Evolutionary conservation across 83 land plant species (phyloP).

Genomic region (Picea mariana): DNA sequence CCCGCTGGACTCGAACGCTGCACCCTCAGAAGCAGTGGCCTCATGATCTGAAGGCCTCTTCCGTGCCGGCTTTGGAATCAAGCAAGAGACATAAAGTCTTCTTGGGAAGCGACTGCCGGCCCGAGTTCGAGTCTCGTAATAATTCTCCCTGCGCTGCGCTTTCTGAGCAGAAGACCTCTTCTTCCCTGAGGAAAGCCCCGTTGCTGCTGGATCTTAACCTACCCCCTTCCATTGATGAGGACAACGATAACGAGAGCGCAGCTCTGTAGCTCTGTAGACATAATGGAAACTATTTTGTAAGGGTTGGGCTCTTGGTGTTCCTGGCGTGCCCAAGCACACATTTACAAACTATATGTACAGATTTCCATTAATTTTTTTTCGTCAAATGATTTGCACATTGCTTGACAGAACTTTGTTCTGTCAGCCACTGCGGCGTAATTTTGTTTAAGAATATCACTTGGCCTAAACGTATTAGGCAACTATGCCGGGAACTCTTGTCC

Average conservation of each 20-base stretch:
- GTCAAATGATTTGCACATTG: too few species aligned
- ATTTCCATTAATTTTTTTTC: too few species aligned
- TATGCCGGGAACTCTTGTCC: too few species aligned
- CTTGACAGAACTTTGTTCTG: too few species aligned
- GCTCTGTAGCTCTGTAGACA: background rate
- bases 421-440: too few species aligned
- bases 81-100: too few species aligned
- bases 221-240: background rate
- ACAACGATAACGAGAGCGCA: background rate
- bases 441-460: too few species aligned
- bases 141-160: background rate
- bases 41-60: background rate
- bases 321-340: background rate
- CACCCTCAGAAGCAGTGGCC: background rate
- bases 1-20: background rate
- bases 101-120: too few species aligned
- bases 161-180: background rate
- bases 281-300: background rate
- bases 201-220: conserved; percentile 8
- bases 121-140: background rate
- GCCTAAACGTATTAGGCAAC: too few species aligned
- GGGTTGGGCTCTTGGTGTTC: background rate
- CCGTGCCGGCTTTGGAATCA: too few species aligned
- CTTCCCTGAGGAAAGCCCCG: background rate
- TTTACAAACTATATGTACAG: background rate